Evolutionary conservation across 306 rosid species (phyloP), one percentile per base, ranked within the genome.

Genomic region (Cucumis melo): DNA sequence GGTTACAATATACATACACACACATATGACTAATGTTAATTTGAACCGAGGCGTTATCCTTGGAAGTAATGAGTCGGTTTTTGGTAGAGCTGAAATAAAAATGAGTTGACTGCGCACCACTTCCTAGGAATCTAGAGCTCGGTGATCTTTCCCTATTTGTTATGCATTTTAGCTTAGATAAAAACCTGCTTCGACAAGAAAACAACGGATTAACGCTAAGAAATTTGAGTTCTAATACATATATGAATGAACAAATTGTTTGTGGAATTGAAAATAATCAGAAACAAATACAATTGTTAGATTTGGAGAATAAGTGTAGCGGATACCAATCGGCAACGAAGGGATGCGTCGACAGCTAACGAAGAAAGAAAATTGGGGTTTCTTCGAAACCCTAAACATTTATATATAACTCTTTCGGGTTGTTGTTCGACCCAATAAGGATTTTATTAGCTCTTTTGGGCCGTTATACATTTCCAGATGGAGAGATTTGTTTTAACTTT

Each of bases 41-140:
- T 86, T 90, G 93, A 75, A 90, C 93, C 0, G 93, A 90, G 0
- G 97, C 97, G 46, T 92, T 91, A 77, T 92, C 96, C 85, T 90
- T 92, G 0, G 98, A 78, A 0, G 96, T 88, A 1, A 92, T 92
- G 84, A 90, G 79, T 75, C 96, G 82, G 70, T 92, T 90, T 8
- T 96, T 92, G 0, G 98, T 93, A 41, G 93, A 92, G 80, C 93
- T 92, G 83, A 61, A 80, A 41, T 67, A 0, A 1, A 41, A 11
- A 0, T 38, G 11, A 11, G 1, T 10, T 39, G 54, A 24, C 23
- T 24, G 6, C 46, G 14, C 39, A 78, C 82, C 89, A 86, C 77
- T 86, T 86, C 71, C 89, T 72, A 67, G 85, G 89, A 77, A 86
- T 83, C 80, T 86, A 86, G 24, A 86, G 87, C 83, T 83, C 85